These are phyloP conservation scores for Hawksworthiomyces lignivorus DNA, from an alignment of 2,329 filamentous ascomycete species.

Conservation along the genomic window DNA sequence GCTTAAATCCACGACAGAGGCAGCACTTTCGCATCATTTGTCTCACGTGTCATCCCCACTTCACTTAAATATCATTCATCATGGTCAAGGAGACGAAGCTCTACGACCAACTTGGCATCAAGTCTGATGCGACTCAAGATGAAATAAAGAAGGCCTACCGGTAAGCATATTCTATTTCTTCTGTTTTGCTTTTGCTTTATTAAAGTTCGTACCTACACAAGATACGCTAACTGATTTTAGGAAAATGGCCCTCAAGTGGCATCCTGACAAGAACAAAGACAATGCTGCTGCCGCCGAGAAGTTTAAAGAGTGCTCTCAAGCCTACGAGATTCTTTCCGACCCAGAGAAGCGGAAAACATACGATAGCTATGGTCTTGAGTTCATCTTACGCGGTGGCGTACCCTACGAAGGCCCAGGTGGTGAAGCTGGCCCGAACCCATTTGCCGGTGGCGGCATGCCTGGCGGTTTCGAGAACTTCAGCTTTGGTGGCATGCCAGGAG, in stretches of 20 bases:
- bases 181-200: background rate
- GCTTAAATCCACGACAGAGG: too few relatives aligned
- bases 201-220: too few relatives aligned
- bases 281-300: conserved; percentile 79
- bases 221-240: conserved; percentile 32
- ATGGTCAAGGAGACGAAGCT: conserved; percentile 43
- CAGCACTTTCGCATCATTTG: background rate
- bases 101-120: conserved; percentile 78
- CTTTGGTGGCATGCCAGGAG: conserved; percentile 40
- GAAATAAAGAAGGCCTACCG: conserved; percentile 96
- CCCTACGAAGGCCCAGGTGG: conserved; percentile 37
- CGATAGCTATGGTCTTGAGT: conserved; percentile 90
- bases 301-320: conserved; percentile 97
- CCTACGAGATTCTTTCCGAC: conserved; percentile 95
- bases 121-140: conserved; percentile 74
- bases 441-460: conserved; percentile 46
- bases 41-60: background rate
- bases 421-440: conserved; percentile 46
- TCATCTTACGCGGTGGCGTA: conserved; percentile 72
- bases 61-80: conserved; percentile 9
- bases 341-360: conserved; percentile 95
- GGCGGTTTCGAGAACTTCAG: conserved; percentile 27
- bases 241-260: conserved; percentile 83
- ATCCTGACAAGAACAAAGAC: conserved; percentile 97
- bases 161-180: conserved; percentile 40